Conservation (phyloP, 2,329 filamentous ascomycete species). For the Waltergamsia citrina region DNA sequence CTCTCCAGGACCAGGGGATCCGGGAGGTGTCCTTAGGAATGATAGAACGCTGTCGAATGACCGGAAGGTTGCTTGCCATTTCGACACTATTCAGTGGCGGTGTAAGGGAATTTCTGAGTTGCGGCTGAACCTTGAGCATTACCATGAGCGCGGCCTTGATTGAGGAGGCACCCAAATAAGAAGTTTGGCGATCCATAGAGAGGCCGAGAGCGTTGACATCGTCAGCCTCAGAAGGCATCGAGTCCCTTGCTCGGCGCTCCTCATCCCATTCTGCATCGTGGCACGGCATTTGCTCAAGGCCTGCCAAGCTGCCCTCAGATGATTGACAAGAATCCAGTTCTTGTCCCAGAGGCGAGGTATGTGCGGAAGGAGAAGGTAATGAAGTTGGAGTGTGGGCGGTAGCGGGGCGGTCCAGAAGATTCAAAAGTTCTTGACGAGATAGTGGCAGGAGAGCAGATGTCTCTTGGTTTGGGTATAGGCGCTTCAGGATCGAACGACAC, state of each 20-base stretch:
- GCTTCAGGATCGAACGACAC: conserved; percentile 52
- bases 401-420: conserved; percentile 42
- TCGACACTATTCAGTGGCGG: conserved; percentile 36
- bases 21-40: conserved; percentile 36
- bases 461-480: conserved; percentile 50
- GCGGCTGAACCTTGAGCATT: conserved; percentile 49
- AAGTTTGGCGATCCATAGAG: conserved; percentile 45
- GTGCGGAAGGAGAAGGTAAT: conserved; percentile 44
- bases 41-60: conserved; percentile 30
- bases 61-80: conserved; percentile 33
- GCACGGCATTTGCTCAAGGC: conserved; percentile 60
- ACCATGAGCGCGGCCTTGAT: conserved; percentile 67
- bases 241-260: conserved; percentile 41
- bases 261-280: conserved; percentile 61
- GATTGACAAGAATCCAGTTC: conserved; percentile 30
- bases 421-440: conserved; percentile 50
- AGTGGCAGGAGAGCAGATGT: conserved; percentile 41
- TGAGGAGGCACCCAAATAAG: conserved; percentile 66
- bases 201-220: conserved; percentile 46
- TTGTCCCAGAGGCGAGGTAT: conserved; percentile 35
- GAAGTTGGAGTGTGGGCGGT: conserved; percentile 27
- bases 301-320: conserved; percentile 35
- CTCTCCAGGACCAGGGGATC: conserved; percentile 52
- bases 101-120: conserved; percentile 32
- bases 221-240: conserved; percentile 55